Evolutionary conservation across 345 rosid genomes (phyloP), one percentile per base, ranked within the genome.

Genomic region (Lumnitzera racemosa): DNA sequence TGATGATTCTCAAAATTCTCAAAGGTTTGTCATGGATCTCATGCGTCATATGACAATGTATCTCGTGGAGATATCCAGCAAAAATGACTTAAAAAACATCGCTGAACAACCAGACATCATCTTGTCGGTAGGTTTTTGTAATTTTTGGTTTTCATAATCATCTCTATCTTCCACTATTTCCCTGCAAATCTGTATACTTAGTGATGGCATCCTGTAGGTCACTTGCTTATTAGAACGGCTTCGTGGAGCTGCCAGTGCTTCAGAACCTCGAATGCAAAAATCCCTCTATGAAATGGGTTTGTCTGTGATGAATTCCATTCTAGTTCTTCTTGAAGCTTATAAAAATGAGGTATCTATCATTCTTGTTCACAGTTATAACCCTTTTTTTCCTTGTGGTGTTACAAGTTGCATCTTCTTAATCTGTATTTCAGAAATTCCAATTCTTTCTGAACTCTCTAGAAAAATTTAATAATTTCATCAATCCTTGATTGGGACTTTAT

Each of bases 191-290:
- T 36, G 43, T 36, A 7, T 36, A 36, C 9, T 36, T 9, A 36
- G 11, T 36, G 53, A 20, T 57, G 57, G 53, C 64, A 58, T 67
- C 25, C 46, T 81, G 66, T 67, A 94, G 99, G 89, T 90, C 66
- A 86, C 85, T 72, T 88, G 92, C 80, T 81, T 88, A 59, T 67
- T 94, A 76, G 99, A 90, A 71, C 70, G 99, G 66, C 86, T 94
- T 74, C 90, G 97, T 62, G 99, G 99, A 73, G 97, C 99, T 47
- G 97, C 95, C 41, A 64, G 78, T 77, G 99, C 97, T 58, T 76
- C 91, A 31, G 99, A 88, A 78, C 99, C 99, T 63, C 86, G 97
- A 69, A 86, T 83, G 27, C 97, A 90, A 74, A 83, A 79, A 67
- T 92, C 99, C 63, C 74, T 94, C 58, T 90, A 88, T 74, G 96